phyloP scores from a whole-genome alignment of 805 yeast genomes.

The Hagleromyces aurorensis region DNA sequence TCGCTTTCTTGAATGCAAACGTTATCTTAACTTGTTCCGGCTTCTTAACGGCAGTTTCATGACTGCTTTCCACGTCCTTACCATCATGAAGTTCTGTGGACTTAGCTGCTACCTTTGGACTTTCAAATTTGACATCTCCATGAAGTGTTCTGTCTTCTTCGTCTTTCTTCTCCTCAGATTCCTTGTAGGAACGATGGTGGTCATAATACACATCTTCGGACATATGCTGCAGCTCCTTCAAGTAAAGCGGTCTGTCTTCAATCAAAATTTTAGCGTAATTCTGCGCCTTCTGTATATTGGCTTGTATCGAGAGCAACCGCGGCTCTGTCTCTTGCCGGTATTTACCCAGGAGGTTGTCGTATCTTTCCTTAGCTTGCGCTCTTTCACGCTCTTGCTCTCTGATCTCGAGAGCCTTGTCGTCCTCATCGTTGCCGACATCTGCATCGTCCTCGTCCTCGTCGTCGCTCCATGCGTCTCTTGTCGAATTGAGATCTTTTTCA shows the following conservation, averaged over 20 bases:
- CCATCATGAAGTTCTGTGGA: not conserved
- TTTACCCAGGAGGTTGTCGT: conserved; percentile 11
- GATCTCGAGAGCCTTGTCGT: conserved; percentile 13
- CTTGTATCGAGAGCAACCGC: conserved; percentile 9
- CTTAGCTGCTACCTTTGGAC: no score
- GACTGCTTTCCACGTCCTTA: no score
- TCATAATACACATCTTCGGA: conserved; percentile 23
- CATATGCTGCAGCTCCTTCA: conserved; percentile 20
- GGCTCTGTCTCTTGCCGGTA: conserved; percentile 17
- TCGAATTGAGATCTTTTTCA: conserved; percentile 4
- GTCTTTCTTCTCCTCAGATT: conserved; percentile 17
- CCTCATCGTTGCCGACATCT: conserved; percentile 9
- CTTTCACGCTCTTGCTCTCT: conserved; percentile 8
- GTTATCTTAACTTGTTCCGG: conserved; percentile 19
- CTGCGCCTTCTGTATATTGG: conserved; percentile 9
- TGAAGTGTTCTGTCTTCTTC: conserved; percentile 10
- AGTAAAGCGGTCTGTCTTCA: conserved; percentile 12
- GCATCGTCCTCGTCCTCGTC: conserved; percentile 12
- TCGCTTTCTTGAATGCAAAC: conserved; percentile 19
- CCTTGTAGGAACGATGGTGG: conserved; percentile 21
- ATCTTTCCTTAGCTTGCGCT: conserved; percentile 12
- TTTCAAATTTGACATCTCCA: conserved; percentile 1
- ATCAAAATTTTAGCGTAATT: conserved; percentile 14
- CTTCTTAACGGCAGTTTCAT: no score
- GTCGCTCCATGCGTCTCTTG: conserved; percentile 11